Evolutionary conservation across 768 basidiomycete species (phyloP), one percentile per base, ranked within the genome.

Genomic region (Russula olivacea): DNA sequence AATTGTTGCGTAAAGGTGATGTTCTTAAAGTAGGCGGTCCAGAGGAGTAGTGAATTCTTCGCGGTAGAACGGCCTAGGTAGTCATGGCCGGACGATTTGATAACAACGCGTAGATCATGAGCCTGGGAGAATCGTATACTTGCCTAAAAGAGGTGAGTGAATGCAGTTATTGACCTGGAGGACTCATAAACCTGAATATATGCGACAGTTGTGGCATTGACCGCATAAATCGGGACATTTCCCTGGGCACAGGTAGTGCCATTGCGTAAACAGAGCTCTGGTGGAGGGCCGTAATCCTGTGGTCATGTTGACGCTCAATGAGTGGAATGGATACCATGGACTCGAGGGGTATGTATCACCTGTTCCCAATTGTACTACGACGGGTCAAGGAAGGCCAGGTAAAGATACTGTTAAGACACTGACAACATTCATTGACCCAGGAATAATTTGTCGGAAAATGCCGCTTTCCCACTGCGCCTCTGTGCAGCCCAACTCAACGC

Each of bases 31-130:
- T 75, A 66, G 36, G 76, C 75, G 0, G 76, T 79, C 73, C 76
- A 80, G 49, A 80, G 68, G 58, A 79, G 67, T 38, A 81, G 72
- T 3, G 73, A 73, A 12, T 74, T 72, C 0, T 72, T 74, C 23
- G 74, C 78, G 2, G 78, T 75, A 25, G 79, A 80, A 14, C 80
- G 72, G 2, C 79, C 79, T 12, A 80, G 73, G 64, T 72, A 77
- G 58, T 80, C 79, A 58, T 80, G 78, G 0, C 78, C 75, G 7
- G 65, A 69, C 14, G 71, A 68, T 59, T 75, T 75, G 62, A 76
- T 67, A 4, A 61, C 71, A 17, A 76, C 57, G 7, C 74, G 73
- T 28, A 76, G 68, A 43, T 73, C 71, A 43, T 76, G 61, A 12
- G 54, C 48, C 28, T 45, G 55, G 1, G 74, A 69, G 58, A 76